Evolutionary conservation across 305 asterid genomes (phyloP), one percentile per base, ranked within the genome.

Genomic region (Stenogyne calaminthoides): DNA sequence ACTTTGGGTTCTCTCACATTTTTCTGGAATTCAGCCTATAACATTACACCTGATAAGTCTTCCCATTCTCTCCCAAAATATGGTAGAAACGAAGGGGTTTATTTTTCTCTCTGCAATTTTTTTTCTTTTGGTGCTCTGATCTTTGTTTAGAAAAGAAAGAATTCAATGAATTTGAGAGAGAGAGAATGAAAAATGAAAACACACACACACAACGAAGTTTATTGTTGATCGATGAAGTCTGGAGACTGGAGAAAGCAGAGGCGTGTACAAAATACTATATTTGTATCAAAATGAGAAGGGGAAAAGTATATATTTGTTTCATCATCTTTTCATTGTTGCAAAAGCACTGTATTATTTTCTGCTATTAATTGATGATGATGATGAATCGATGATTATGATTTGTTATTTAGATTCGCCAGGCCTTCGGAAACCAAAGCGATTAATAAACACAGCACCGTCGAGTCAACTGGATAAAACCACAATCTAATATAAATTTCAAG

Each of bases 51-150:
- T 34, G 67, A 32, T 32, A 36, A 62, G 47, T 61, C 47, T 15
- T 61, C n/a, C 25, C 67, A 15, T 61, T 61, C 49, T 49, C 67
- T 61, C 67, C n/a, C n/a, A 19, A 61, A 16, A 36, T 22, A 5
- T 39, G 42, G 27, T 37, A 2, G 49, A 15, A 63, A 36, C 12
- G 52, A 18, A 46, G 18, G 52, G 16, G 1, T 46, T 12, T 46
- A 11, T 44, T 44, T 12, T 46, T 46, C 14, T 46, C 54, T 46
- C 18, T 46, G 54, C 54, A 46, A 46, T 44, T 44, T 44, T 12
- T 44, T 44, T 5, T 46, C 5, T 46, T 46, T 46, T 11, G 5
- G 16, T 44, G n/a, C 4, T 4, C 15, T 44, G 15, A 3, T 44
- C 15, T 46, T 46, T 46, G 18, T 46, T 46, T 46, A 46, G 58